Conservation (phyloP, 2,329 filamentous ascomycete genomes). For the Mycogone perniciosa region DNA sequence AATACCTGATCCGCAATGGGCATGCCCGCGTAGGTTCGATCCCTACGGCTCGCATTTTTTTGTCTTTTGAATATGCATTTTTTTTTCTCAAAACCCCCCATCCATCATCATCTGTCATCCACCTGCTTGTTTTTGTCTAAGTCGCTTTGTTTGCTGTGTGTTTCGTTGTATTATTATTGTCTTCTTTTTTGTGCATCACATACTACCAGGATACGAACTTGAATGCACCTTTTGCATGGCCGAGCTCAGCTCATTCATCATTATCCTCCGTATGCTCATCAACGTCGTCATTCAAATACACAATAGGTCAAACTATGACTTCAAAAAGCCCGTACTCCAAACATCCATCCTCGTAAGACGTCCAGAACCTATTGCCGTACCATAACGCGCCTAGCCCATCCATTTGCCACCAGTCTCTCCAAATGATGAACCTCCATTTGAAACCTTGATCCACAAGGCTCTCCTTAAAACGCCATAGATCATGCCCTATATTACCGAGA, state of each 20-base stretch:
- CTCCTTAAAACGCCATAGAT: slow-evolving; percentile 14
- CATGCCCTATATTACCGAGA: slow-evolving; percentile 10
- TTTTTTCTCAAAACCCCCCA: not conserved
- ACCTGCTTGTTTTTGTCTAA: not conserved
- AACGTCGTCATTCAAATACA: slow-evolving; percentile 10
- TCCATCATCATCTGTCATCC: not conserved
- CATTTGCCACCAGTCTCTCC: slow-evolving; percentile 2
- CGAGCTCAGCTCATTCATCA: too few relatives aligned
- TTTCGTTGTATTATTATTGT: too few relatives aligned
- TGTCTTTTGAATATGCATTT: slow-evolving; percentile 14
- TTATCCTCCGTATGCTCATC: not conserved
- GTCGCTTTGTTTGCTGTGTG: too few relatives aligned
- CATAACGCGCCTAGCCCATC: not conserved
- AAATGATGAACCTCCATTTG: slow-evolving; percentile 3
- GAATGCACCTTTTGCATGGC: too few relatives aligned
- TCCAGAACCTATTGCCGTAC: not conserved
- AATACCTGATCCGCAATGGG: slow-evolving; percentile 34
- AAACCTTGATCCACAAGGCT: slow-evolving; percentile 4
- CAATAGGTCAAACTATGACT: not conserved
- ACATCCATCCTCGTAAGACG: slow-evolving; percentile 1
- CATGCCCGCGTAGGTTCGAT: slow-evolving; percentile 46
- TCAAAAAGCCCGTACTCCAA: slow-evolving; percentile 1
- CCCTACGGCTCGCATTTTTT: slow-evolving; percentile 38
- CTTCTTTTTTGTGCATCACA: too few relatives aligned
- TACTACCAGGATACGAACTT: too few relatives aligned